Evolutionary conservation across 1,139 yeast species (phyloP).

Genomic region (Suhomyces anneliseae): DNA sequence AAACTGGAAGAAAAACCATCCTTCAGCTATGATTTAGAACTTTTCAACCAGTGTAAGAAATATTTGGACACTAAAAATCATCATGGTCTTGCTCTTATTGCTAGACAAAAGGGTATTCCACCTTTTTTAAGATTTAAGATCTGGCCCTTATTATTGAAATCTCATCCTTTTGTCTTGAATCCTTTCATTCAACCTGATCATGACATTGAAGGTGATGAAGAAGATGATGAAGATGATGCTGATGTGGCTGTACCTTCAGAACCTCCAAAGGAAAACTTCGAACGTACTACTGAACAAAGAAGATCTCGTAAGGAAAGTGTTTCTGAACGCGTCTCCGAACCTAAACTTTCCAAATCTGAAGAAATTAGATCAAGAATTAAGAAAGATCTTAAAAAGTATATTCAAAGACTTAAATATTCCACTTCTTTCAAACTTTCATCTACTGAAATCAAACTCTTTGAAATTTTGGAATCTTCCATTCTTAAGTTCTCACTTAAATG

Average conservation of each 20-base stretch:
- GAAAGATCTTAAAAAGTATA: constrained; percentile 54
- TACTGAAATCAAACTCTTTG: constrained; percentile 54
- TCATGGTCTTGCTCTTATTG: constrained; percentile 72
- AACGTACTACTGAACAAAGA: neutral
- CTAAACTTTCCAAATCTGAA: constrained; percentile 12
- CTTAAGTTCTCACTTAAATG: constrained; percentile 68
- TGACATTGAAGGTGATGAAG: constrained; percentile 13
- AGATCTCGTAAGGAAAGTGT: constrained; percentile 9
- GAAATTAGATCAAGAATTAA: constrained; percentile 38
- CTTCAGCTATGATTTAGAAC: constrained; percentile 42
- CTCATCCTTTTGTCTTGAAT: constrained; percentile 79
- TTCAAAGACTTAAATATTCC: constrained; percentile 38
- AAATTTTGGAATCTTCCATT: constrained; percentile 60
- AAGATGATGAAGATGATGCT: constrained; percentile 12
- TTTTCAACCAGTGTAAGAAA: constrained; percentile 36
- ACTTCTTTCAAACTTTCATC: constrained; percentile 24
- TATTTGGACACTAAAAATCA: constrained; percentile 55
- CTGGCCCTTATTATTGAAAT: constrained; percentile 81
- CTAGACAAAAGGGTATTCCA: constrained; percentile 84
- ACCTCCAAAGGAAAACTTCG: neutral
- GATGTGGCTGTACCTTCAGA: neutral
- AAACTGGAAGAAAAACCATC: constrained; percentile 28
- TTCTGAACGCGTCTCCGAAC: neutral
- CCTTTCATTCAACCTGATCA: constrained; percentile 69
- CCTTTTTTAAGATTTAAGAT: constrained; percentile 74